A percentile compares a stretch with the other conserved stretches of the same genome.
Evolutionary conservation across 352 stramenopile genomes (phyloP).

Genomic region (Sclerospora graminicola): DNA sequence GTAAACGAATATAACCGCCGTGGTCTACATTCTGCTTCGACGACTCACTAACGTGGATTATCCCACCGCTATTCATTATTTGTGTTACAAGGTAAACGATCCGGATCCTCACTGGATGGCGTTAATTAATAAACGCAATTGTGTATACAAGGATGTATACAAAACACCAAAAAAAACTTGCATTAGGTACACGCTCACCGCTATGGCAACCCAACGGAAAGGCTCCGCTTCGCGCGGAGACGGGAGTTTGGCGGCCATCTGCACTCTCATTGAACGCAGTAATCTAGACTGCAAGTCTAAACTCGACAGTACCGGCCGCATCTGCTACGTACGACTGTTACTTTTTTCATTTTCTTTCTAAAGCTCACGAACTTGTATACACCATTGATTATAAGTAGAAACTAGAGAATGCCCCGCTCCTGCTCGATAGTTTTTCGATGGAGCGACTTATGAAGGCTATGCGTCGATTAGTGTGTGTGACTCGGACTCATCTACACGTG

Average conservation of each 20-base stretch:
- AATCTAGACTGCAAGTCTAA: constrained; percentile 82
- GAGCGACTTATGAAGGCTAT: constrained; percentile 74
- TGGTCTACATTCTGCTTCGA: too few species aligned
- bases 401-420: constrained; percentile 75
- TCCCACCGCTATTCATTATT: too few species aligned
- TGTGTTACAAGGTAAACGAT: too few species aligned
- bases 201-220: constrained; percentile 28
- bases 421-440: constrained; percentile 75
- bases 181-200: neutral
- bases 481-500: constrained; percentile 66
- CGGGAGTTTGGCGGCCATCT: constrained; percentile 65
- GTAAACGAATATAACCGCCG: too few species aligned
- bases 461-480: constrained; percentile 65
- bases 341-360: neutral
- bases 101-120: constrained; percentile 6
- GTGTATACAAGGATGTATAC: neutral
- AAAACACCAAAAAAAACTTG: neutral
- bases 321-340: constrained; percentile 55
- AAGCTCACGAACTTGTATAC: neutral
- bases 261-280: constrained; percentile 72
- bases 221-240: constrained; percentile 29
- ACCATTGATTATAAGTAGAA: constrained; percentile 24
- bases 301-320: constrained; percentile 71
- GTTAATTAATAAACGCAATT: neutral
- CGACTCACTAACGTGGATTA: too few species aligned